These are phyloP conservation scores for Populus simonii DNA, from an alignment of 345 rosid genomes.

Conservation along the genomic window DNA sequence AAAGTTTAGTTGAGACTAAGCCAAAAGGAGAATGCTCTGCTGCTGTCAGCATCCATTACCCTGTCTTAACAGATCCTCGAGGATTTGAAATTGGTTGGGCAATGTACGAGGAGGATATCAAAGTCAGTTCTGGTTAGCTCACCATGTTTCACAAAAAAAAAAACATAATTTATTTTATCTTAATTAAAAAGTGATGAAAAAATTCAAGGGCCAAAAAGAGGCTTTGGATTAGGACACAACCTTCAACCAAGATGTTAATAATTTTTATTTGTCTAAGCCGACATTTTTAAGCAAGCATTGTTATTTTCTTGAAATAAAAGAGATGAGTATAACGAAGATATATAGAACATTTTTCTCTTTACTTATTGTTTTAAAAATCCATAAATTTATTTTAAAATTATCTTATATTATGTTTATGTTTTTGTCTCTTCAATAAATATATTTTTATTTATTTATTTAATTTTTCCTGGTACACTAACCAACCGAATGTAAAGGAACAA, in stretches of 20 bases:
- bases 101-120: neutral
- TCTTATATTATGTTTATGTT: too few species aligned
- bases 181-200: neutral
- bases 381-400: too few species aligned
- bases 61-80: too few species aligned
- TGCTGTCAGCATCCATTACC: constrained; percentile 16
- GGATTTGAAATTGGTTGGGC: constrained; percentile 6
- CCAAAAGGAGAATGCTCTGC: neutral
- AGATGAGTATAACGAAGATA: too few species aligned
- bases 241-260: neutral
- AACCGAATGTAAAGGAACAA: neutral
- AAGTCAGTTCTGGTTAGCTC: constrained; percentile 14
- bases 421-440: too few species aligned
- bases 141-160: neutral
- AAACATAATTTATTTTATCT: neutral
- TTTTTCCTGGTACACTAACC: too few species aligned
- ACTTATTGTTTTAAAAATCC: too few species aligned
- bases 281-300: too few species aligned
- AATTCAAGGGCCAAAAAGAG: neutral
- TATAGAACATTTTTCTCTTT: too few species aligned
- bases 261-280: neutral
- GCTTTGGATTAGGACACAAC: constrained; percentile 1
- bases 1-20: neutral
- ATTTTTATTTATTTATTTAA: too few species aligned
- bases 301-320: too few species aligned